Conservation (phyloP, 73 alveolate genomes). For the Paramecium tetraurelia region DNA sequence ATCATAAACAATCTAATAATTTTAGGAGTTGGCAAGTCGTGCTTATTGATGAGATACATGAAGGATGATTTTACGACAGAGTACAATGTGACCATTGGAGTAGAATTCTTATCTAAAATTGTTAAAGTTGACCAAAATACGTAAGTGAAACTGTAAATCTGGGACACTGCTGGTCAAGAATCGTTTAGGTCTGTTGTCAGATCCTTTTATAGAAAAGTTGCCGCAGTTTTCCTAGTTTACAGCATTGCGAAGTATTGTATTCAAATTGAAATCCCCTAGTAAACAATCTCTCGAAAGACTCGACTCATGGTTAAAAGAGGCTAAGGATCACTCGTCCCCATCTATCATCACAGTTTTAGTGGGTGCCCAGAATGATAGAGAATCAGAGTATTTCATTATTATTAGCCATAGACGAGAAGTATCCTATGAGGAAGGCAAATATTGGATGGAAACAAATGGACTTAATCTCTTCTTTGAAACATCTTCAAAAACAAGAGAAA, state of each 20-base stretch:
- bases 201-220: constrained; percentile 90
- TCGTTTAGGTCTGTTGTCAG: constrained; percentile 88
- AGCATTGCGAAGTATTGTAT: constrained; percentile 67
- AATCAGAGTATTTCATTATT: constrained; percentile 57
- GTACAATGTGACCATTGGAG: constrained; percentile 79
- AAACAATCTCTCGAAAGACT: constrained; percentile 58
- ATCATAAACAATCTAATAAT: background rate
- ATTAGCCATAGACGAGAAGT: constrained; percentile 20
- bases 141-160: constrained; percentile 68
- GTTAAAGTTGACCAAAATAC: constrained; percentile 62
- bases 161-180: constrained; percentile 70
- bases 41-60: constrained; percentile 72
- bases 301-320: constrained; percentile 47
- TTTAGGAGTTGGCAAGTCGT: constrained; percentile 82
- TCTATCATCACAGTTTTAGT: constrained; percentile 72
- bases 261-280: background rate
- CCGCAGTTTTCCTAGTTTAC: constrained; percentile 88
- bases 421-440: constrained; percentile 24
- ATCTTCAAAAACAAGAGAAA: constrained; percentile 34
- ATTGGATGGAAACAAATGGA: constrained; percentile 20
- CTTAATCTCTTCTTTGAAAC: constrained; percentile 54
- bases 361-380: constrained; percentile 84
- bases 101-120: constrained; percentile 78
- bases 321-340: constrained; percentile 73
- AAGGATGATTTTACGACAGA: constrained; percentile 73